Base-by-base conservation (phyloP, 2,329 filamentous ascomycete species). In the Achaetomium macrosporum region DNA sequence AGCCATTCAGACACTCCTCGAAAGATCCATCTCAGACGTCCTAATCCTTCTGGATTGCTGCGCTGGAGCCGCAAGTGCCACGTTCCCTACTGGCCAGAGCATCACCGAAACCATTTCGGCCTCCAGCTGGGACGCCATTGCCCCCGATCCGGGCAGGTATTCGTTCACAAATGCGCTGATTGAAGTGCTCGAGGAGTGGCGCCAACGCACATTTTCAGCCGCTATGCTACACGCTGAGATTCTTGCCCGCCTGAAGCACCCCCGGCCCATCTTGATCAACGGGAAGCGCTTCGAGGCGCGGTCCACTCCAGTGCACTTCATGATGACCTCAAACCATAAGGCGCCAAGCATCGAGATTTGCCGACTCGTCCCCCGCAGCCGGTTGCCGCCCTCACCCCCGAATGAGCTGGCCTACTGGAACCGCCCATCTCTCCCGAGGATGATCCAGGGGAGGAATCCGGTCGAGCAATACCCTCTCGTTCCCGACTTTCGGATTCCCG, bases 41-140 rank as follows among this genome's bases (percentile, higher is more conserved):
- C 66, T 82, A 46, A 81, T 83, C 50, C 69, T 82, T 0, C 65
- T 83, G 13, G 79, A 82, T 61, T 82, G 79, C 59, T 83, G 79
- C 60, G 78, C 79, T 7, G 78, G 78, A 12, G 79, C 79, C 39
- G 79, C 79, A 42, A 82, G 78, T 55, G 78, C 79, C 13, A 81
- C 79, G 0, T 81, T 81, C 47, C 76, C 78, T 5, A 80, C 73
- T 16, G 78, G 79, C 16, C 74, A 74, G 57, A 81, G 78, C 63
- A 80, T 81, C 59, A 83, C 79, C 3, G 79, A 82, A 65, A 81
- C 78, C 9, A 82, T 83, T 57, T 82, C 79, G 5, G 79, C 79
- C 4, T 82, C 78, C 2, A 81, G 78, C 48, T 83, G 78, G 78
- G 79, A 83, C 54, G 78, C 79, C 41, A 81, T 81, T 47, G 79